Base-by-base conservation (phyloP, 2,329 filamentous ascomycete species). In the Huntiella moniliformis region DNA sequence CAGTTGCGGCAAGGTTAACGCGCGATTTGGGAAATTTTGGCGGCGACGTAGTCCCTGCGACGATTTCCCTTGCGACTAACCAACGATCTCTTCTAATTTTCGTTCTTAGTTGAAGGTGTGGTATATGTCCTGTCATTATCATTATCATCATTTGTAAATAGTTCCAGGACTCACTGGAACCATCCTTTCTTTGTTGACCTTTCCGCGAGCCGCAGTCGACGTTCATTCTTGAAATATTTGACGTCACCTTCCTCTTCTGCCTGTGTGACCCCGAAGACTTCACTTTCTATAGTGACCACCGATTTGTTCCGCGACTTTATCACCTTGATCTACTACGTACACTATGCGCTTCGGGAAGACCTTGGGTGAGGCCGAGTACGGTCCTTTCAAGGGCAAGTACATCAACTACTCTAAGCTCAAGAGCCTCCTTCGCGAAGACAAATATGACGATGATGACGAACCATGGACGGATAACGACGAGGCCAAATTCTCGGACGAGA, bases 391-490 rank as follows among this genome's bases (percentile, higher is more conserved):
- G 62, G 82, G 80, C 60, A 74, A 92, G 57, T 96, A 98, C 67
- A 84, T 98, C 58, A 87, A 96, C 67, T 98, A 98, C 63, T 67
- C 73, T 55, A 94, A 88, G 71, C 77, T 98, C 53, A 96, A 96
- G 71, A 71, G 72, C 56, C 71, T 98, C 49, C 67, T 98, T 50
- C 80, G 84, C 52, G 91, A 96, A 61, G 76, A 84, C 58, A 66
- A 61, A 51, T 61, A 61, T 49, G 70, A 70, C 18, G 77, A 80
- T 16, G 76, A 79, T 32, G 68, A 74, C 45, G 68, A 67, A 44
- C 67, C 74, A 36, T 98, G 91, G 91, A 94, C 87, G 18, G 86
- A 93, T 56, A 78, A 87, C 40, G 91, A 98, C 60, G 91, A 96
- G 68, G 83, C 82, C 58, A 74, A 73, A 33, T 98, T 98, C 63